Evolutionary conservation across 768 basidiomycete genomes (phyloP), one percentile per base, ranked within the genome.

Genomic region (Suillus hirtellus): DNA sequence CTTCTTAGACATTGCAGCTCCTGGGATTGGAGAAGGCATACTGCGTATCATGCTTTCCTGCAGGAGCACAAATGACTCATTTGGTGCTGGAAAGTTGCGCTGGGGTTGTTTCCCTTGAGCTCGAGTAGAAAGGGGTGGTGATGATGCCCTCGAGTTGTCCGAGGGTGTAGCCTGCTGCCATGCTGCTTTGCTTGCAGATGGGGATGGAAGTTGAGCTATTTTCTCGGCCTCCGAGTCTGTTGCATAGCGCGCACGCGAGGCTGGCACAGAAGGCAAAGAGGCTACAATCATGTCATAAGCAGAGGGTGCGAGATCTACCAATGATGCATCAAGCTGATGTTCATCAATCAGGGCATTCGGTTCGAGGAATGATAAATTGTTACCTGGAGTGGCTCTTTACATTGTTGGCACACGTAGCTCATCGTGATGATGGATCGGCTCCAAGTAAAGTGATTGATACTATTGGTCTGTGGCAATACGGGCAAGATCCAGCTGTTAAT

Each of bases 61-160:
- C 34, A 96, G 80, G 49, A 97, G 82, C 64, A 97, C 92, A 76
- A 96, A 97, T 31, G 95, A 96, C 75, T 95, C 94, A 69, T 86
- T 90, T 8, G 93, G 91, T 47, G 84, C 80, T 38, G 77, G 80
- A 21, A 80, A 74, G 49, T 69, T 78, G 63, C 82, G 84, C 69
- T 85, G 84, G 21, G 84, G 78, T 66, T 86, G 88, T 70, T 87
- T 90, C 66, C 81, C 84, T 73, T 84, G 84, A 31, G 83, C 80
- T 68, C 83, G 85, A 65, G 84, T 73, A 40, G 88, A 86, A 56
- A 84, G 74, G 27, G 80, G 72, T 71, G 72, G 69, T 2, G 79
- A 72, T 37, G 70, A 72, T 37, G 70, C 63, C 60, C 68, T 70
- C 31, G 78, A 73, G 12, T 73, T 62, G 56, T 75, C 75, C 44